Evolutionary conservation across 179 eudicot genomes (phyloP), one percentile per base, ranked within the genome.

Genomic region (Gypsophila paniculata): DNA sequence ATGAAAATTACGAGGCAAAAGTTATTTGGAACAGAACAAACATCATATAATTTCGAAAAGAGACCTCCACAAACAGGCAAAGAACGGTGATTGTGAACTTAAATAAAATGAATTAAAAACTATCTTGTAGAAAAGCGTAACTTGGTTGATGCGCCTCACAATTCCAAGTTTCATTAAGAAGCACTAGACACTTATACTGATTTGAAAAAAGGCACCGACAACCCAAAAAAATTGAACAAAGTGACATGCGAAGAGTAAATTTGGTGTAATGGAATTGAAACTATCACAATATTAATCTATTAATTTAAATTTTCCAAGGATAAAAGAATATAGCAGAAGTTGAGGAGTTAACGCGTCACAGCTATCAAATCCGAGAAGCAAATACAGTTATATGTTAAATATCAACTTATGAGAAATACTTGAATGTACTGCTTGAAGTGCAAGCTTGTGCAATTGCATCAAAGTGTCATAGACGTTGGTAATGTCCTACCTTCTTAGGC

Each of bases 401-500:
- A 63, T 34, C 19, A 38, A 23, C 46, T 51, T 19, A 42, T 2
- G 12, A 44, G 44, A n/a, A 18, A 17, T n/a, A 54, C 2, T 4
- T 32, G 9, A 42, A 49, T 76, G 19, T 34, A 61, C 32, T 72
- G 29, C 53, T 65, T 32, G 17, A 32, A 21, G 68, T 51, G n/a
- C 71, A 22, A 14, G n/a, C n/a, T n/a, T n/a, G n/a, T n/a, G n/a
- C 39, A 21, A 21, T 42, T 32, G 62, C 73, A 6, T 6, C 26
- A 58, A 46, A 23, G 23, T 32, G 63, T 52, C 0, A 22, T 39
- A 61, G 11, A 61, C 34, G 74, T 64, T 44, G 8, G 61, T 22
- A 26, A 19, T 36, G 12, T 63, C 48, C 75, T 61, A 90, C 96
- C 96, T 89, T 87, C 75, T 70, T 81, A 25, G 76, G 72, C 74